A percentile compares a stretch with the other conserved stretches of the same genome.
Evolutionary conservation across 176 grass and related monocot genomes (phyloP).

Genomic region (Lolium rigidum): DNA sequence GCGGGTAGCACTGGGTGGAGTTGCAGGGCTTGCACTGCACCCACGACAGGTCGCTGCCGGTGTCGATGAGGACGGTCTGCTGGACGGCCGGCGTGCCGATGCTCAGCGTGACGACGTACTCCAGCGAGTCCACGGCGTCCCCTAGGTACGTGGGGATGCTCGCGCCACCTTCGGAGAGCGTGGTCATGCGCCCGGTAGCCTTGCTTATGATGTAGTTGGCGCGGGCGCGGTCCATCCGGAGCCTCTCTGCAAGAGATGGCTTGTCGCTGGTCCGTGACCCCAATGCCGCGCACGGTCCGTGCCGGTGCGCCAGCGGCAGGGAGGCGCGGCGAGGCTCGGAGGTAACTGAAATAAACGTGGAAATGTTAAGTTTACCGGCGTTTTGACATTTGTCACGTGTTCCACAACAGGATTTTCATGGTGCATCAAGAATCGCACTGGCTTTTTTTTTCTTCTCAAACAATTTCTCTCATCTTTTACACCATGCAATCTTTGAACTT

Average conservation of each 20-base stretch:
- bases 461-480: too few relatives aligned
- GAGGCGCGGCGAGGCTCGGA: background rate
- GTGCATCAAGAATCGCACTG: too few relatives aligned
- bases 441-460: too few relatives aligned
- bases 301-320: conserved; percentile 35
- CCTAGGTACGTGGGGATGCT: conserved; percentile 38
- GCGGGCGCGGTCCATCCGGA: conserved; percentile 5
- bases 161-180: background rate
- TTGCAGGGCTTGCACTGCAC: conserved; percentile 72
- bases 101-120: conserved; percentile 49
- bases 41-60: conserved; percentile 85
- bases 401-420: too few relatives aligned
- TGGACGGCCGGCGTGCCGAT: conserved; percentile 37
- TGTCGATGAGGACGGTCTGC: conserved; percentile 60
- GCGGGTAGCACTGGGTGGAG: conserved; percentile 32
- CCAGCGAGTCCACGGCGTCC: conserved; percentile 33
- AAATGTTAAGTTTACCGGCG: background rate
- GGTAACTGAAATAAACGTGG: background rate
- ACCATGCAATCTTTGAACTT: too few relatives aligned
- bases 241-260: conserved; percentile 4
- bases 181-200: background rate
- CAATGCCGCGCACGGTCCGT: conserved; percentile 8
- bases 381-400: too few relatives aligned
- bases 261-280: too few relatives aligned
- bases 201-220: background rate